Conservation (phyloP, 2,329 filamentous ascomycete species). For the Decorospora gaudefroyi region DNA sequence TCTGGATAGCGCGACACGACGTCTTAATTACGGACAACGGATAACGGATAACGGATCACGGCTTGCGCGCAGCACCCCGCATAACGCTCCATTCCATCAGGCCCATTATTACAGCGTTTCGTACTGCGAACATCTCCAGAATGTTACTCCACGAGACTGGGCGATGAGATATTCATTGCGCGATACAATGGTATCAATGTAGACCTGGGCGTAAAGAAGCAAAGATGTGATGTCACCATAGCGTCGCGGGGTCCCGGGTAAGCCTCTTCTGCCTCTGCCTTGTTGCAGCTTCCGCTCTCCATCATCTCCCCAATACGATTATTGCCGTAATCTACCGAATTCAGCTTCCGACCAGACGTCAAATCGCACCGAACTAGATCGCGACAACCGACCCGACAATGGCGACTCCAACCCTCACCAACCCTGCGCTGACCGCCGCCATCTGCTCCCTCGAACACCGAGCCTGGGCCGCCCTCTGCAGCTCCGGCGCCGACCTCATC, state of each 20-base stretch:
- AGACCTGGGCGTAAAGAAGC: background rate
- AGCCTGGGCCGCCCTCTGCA: slow-evolving; percentile 46
- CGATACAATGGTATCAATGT: slow-evolving; percentile 2
- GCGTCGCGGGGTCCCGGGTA: slow-evolving; percentile 19
- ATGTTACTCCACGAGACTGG: background rate
- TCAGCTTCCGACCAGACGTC: background rate
- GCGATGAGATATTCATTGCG: background rate
- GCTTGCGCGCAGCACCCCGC: slow-evolving; percentile 20
- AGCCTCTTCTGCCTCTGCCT: slow-evolving; percentile 5
- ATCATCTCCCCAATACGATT: background rate
- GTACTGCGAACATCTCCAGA: slow-evolving; percentile 19
- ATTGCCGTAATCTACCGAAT: background rate
- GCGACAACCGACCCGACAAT: slow-evolving; percentile 2
- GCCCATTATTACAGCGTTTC: slow-evolving; percentile 3
- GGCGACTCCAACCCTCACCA: slow-evolving; percentile 23
- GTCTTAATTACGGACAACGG: slow-evolving; percentile 8
- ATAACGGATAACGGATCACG: too few relatives aligned
- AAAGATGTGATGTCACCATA: slow-evolving; percentile 14
- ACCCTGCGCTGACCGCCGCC: slow-evolving; percentile 32
- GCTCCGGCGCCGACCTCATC: slow-evolving; percentile 37
- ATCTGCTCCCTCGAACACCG: slow-evolving; percentile 41
- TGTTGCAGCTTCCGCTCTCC: slow-evolving; percentile 1
- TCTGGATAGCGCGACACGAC: slow-evolving; percentile 11
- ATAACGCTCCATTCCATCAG: slow-evolving; percentile 2
- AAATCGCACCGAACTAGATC: background rate